Evolutionary conservation across 257 asterid species (phyloP).

Genomic region (Solanum clarkiae): DNA sequence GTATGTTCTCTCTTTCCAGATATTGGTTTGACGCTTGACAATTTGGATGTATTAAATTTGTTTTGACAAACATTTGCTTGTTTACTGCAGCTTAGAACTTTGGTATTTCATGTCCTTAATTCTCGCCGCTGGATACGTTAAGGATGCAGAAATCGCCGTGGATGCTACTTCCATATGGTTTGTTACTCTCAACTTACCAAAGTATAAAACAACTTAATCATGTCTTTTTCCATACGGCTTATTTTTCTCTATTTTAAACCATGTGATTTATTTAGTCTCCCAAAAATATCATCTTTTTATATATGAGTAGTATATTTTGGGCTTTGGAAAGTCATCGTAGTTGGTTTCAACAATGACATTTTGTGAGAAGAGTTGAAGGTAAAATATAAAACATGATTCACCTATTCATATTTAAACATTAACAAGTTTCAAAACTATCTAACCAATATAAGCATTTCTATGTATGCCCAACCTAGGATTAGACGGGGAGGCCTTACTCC

Average conservation of each 20-base stretch:
- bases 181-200: background rate
- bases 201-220: background rate
- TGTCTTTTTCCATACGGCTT: no score
- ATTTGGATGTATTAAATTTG: background rate
- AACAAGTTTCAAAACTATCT: background rate
- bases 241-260: no score
- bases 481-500: no score
- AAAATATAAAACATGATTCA: background rate
- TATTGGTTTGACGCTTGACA: no score
- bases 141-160: conserved; percentile 7
- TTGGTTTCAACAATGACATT: background rate
- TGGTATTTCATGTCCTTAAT: conserved; percentile 6
- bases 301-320: background rate
- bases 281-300: no score
- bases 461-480: no score
- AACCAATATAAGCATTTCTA: background rate
- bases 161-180: conserved; percentile 9
- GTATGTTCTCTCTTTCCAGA: background rate
- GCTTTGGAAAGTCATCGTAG: background rate
- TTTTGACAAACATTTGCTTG: background rate
- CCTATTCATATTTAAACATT: background rate
- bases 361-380: background rate
- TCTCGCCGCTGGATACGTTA: background rate
- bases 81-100: background rate
- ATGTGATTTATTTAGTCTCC: no score